These are phyloP conservation scores for Lepidium africanum DNA, from an alignment of 345 rosid species.

Conservation along the genomic window DNA sequence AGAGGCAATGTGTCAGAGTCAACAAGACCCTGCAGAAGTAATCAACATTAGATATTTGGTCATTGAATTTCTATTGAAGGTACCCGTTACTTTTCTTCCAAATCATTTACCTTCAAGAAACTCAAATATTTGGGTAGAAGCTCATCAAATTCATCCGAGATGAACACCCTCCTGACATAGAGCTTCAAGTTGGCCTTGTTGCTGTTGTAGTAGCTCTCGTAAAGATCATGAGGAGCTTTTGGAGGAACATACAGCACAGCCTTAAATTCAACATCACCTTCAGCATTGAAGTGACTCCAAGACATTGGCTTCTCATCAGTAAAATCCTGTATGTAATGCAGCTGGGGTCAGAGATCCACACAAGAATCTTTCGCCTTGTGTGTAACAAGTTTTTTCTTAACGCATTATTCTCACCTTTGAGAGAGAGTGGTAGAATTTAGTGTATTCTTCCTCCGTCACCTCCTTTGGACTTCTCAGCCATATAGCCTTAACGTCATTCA, in stretches of 20 bases:
- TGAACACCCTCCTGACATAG: slow-evolving; percentile 92
- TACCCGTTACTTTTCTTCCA: not conserved
- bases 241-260: slow-evolving; percentile 93
- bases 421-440: slow-evolving; percentile 78
- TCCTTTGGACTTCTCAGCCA: slow-evolving; percentile 97
- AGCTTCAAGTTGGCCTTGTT: slow-evolving; percentile 87
- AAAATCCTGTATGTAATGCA: slow-evolving; percentile 64
- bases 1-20: slow-evolving; percentile 94
- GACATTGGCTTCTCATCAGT: slow-evolving; percentile 76
- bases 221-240: slow-evolving; percentile 86
- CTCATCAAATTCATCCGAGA: slow-evolving; percentile 96
- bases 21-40: slow-evolving; percentile 79
- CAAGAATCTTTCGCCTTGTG: not conserved
- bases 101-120: slow-evolving; percentile 65
- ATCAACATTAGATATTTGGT: not conserved
- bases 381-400: not conserved
- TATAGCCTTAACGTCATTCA: slow-evolving; percentile 95
- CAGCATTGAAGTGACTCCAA: slow-evolving; percentile 95
- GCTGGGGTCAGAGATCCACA: slow-evolving; percentile 10
- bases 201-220: slow-evolving; percentile 86
- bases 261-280: slow-evolving; percentile 97
- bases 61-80: not conserved
- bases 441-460: slow-evolving; percentile 88
- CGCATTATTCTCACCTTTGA: slow-evolving; percentile 52
- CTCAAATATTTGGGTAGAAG: slow-evolving; percentile 88